phyloP scores from a whole-genome alignment of 2,329 filamentous ascomycete species.

The Clarireedia sp. region DNA sequence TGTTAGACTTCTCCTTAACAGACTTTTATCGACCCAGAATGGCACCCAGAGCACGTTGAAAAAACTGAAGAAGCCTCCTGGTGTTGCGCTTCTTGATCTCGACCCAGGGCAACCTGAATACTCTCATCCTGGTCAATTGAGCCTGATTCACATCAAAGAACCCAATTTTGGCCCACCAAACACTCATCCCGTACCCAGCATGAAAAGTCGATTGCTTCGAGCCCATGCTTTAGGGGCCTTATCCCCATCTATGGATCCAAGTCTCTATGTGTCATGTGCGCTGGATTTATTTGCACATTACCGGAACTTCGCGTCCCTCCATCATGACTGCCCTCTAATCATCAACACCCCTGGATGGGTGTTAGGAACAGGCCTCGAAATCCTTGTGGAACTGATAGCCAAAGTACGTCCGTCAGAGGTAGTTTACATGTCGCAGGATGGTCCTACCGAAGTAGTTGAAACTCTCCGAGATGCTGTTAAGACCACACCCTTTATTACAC shows the following conservation, averaged over 20 bases:
- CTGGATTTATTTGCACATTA: conserved; percentile 56
- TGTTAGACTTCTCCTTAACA: conserved; percentile 57
- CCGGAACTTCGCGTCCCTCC: conserved; percentile 33
- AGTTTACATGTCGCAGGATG: conserved; percentile 61
- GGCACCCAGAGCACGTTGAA: neutral
- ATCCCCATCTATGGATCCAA: conserved; percentile 57
- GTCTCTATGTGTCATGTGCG: conserved; percentile 57
- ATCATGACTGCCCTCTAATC: conserved; percentile 48
- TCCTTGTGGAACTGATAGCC: conserved; percentile 50
- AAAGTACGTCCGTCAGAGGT: conserved; percentile 51
- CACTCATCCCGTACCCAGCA: conserved; percentile 44
- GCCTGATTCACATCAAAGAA: conserved; percentile 51
- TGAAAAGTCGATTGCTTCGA: conserved; percentile 38
- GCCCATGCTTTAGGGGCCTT: conserved; percentile 60
- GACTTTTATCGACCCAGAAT: conserved; percentile 38
- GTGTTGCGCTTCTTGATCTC: conserved; percentile 55
- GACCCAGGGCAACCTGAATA: conserved; percentile 75
- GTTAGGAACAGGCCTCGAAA: conserved; percentile 59
- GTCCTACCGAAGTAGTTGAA: conserved; percentile 49
- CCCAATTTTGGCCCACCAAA: conserved; percentile 62
- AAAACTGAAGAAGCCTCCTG: conserved; percentile 16
- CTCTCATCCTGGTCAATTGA: conserved; percentile 59
- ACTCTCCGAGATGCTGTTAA: conserved; percentile 37
- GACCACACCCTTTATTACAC: conserved; percentile 36
- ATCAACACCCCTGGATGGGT: conserved; percentile 73